Base-by-base conservation (phyloP, 2,329 filamentous ascomycete species). In the Decorospora gaudefroyi region DNA sequence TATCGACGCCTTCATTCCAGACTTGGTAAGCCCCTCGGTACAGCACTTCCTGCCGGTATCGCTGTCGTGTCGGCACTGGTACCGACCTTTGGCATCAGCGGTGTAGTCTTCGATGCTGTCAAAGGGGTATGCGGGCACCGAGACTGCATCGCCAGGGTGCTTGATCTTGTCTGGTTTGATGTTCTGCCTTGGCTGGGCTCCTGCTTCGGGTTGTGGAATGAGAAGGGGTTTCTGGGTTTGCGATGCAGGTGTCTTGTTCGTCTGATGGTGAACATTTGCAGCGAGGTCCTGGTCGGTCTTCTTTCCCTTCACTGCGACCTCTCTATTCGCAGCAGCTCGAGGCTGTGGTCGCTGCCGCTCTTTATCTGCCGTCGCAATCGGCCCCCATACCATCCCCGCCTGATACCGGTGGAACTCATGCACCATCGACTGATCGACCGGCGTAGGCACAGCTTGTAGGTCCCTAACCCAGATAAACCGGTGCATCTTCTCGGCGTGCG, bases 131-230 rank as follows among this genome's bases (percentile, higher is more conserved):
- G 7, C 16, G 7, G 32, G 40, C 2, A 42, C 40, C 0, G 4
- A 0, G 3, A 26, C 19, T 1, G 13, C 19, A 8, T 42, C 40
- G 3, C 6, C 11, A 3, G 9, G 13, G 12, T 31, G 25, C 15
- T 21, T 42, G n/a, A 19, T 15, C 19, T 18, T 29, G 13, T 31
- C 31, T 23, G 40, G 40, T 10, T 18, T 42, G 4, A 13, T 16
- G n/a, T 12, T 0, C 12, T 22, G 8, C 2, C 2, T 3, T 13
- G 13, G 10, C 1, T 4, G 13, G n/a, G 9, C 1, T 8, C 0
- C 7, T 7, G 11, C 6, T 7, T 0, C n/a, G 3, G 30, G 3
- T 8, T 3, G 6, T 13, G 8, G 4, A 5, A n/a, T n/a, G n/a
- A n/a, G n/a, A n/a, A n/a, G n/a, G n/a, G n/a, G n/a, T n/a, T n/a